phyloP scores from a whole-genome alignment of 1,284 basidiomycete genomes.

The Pyrrhoderma lamaoense region DNA sequence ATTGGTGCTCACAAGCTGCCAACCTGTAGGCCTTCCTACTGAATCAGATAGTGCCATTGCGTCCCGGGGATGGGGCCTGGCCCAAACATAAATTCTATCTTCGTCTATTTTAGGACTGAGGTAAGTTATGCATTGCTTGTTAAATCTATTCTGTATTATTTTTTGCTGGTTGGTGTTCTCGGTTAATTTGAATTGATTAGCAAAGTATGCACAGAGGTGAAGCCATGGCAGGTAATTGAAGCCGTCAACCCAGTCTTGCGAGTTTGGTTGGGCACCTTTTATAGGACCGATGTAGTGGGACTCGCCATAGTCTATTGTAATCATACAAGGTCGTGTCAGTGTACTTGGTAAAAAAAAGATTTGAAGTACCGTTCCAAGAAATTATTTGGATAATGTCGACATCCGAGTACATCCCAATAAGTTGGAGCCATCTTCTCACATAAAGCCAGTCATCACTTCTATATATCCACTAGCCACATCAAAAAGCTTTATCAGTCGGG shows the following conservation, averaged over 20 bases:
- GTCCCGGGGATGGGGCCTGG: constrained; percentile 58
- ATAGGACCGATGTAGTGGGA: constrained; percentile 64
- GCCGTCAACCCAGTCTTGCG: constrained; percentile 58
- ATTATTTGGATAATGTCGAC: constrained; percentile 55
- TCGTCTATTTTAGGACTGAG: constrained; percentile 27
- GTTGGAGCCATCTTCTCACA: constrained; percentile 64
- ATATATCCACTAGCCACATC: constrained; percentile 44
- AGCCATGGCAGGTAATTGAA: constrained; percentile 61
- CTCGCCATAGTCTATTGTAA: constrained; percentile 53
- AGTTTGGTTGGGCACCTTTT: constrained; percentile 56
- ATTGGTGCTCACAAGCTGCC: constrained; percentile 35
- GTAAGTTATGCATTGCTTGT: no score
- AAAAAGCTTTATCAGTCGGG: no score
- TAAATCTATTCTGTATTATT: no score
- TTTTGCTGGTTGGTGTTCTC: no score
- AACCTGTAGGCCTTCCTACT: constrained; percentile 49
- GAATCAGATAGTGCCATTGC: constrained; percentile 44
- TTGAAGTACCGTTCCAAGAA: constrained; percentile 48
- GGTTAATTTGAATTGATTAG: constrained; percentile 62
- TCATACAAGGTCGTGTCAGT: no score
- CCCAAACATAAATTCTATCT: constrained; percentile 68
- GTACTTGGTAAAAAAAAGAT: no score
- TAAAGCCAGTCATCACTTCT: constrained; percentile 60
- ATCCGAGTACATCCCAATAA: constrained; percentile 52
- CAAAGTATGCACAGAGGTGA: constrained; percentile 62